Evolutionary conservation across 2,329 filamentous ascomycete species (phyloP).

Genomic region (Penicillium olsonii): DNA sequence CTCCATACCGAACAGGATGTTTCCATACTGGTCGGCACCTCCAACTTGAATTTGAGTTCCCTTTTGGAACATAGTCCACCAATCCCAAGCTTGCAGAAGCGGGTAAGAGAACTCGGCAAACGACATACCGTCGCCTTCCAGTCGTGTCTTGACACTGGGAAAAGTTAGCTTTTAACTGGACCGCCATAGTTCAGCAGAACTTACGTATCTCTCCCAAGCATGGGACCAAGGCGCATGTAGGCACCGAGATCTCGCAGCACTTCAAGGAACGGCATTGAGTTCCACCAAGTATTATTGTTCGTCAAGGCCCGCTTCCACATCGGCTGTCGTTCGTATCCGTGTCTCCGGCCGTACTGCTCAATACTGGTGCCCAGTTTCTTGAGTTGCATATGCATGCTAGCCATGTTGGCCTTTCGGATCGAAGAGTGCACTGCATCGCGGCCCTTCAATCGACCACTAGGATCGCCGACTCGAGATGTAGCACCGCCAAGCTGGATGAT

Average conservation of each 20-base stretch:
- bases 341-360: slow-evolving; percentile 63
- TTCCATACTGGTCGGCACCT: slow-evolving; percentile 93
- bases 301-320: slow-evolving; percentile 67
- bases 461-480: slow-evolving; percentile 50
- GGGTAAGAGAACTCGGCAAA: slow-evolving; percentile 93
- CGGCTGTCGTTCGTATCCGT: slow-evolving; percentile 65
- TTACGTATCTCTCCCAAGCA: slow-evolving; percentile 86
- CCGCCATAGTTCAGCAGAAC: slow-evolving; percentile 39
- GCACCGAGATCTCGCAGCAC: slow-evolving; percentile 73
- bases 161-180: neutral
- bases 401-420: slow-evolving; percentile 48
- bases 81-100: slow-evolving; percentile 93
- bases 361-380: slow-evolving; percentile 73
- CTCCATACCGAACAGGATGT: slow-evolving; percentile 89
- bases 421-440: slow-evolving; percentile 40
- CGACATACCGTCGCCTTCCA: slow-evolving; percentile 89
- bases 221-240: slow-evolving; percentile 75
- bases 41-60: slow-evolving; percentile 84
- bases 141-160: slow-evolving; percentile 71
- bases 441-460: slow-evolving; percentile 45
- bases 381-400: slow-evolving; percentile 52
- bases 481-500: slow-evolving; percentile 46
- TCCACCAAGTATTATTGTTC: slow-evolving; percentile 86
- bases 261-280: slow-evolving; percentile 69
- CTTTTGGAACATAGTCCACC: slow-evolving; percentile 80